Base-by-base conservation (phyloP, 371 early-diverging fungal species). In the Rhizomucor miehei region DNA sequence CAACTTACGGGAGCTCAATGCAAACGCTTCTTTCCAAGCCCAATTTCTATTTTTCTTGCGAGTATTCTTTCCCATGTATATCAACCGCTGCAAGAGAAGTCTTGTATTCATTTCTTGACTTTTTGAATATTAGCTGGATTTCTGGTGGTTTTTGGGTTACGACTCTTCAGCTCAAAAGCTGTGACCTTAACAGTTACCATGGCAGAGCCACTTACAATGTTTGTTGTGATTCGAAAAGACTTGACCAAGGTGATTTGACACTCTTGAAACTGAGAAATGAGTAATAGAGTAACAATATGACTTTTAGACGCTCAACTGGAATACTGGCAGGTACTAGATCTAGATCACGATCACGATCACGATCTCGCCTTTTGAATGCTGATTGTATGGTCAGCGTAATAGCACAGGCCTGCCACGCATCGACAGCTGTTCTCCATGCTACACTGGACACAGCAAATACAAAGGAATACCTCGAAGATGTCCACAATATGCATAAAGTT, bases 401-500 rank as follows among this genome's bases (percentile, higher is more conserved):
- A 40, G 71, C 92, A 4, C 94, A 94, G 63, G 94, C 94, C 6
- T 87, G 90, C 51, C 94, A 94, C 60, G 94, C 92, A 1, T 67
- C 88, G 8, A 87, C 88, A 1, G 89, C 89, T 14, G 78, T 83
- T 25, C 67, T 94, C 5, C 85, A 84, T 59, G 65, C 75, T 40
- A 81, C 82, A 17, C 69, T 75, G 11, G 79, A 89, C 6, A 70
- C 85, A 56, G 60, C 63, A 4, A 71, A 78, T 41, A 88, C 89
- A 29, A 68, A 74, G 34, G 76, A 73, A 16, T 94, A 93, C 57
- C 62, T 82, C 14, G 48, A 63, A 10, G 77, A 89, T 63, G 47
- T 85, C n/a, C 75, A 82, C 21, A 67, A 67, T 20, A 93, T 92
- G 92, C 89, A 88, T 69, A 93, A 93, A 63, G 93, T 94, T 0